Evolutionary conservation across 2,329 filamentous ascomycete genomes (phyloP).

Genomic region (Rhexocercosporidium sp.): DNA sequence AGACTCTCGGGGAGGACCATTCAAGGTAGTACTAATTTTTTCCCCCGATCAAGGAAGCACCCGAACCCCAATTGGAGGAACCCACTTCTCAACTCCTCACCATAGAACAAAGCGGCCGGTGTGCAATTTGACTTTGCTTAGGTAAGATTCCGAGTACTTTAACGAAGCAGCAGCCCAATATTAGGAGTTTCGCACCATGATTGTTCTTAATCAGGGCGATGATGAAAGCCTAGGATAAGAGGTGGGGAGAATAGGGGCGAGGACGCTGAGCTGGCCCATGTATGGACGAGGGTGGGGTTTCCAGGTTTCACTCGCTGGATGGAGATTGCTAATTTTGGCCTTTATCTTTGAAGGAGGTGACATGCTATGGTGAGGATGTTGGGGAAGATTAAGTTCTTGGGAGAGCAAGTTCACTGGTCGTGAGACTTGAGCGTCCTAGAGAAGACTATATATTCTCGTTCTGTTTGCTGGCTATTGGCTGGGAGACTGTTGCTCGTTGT

Average conservation of each 20-base stretch:
- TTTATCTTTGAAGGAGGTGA: not conserved
- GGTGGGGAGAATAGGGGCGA: not conserved
- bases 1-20: not conserved
- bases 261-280: not conserved
- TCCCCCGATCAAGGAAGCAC: not conserved
- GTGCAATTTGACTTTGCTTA: not conserved
- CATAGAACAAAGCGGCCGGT: not conserved
- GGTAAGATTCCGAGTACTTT: not conserved
- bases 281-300: not conserved
- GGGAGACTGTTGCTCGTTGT: not conserved
- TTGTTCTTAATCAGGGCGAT: not conserved
- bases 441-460: not conserved
- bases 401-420: not conserved
- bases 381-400: not conserved
- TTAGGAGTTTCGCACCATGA: not conserved
- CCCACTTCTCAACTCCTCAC: not conserved
- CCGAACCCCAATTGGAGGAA: not conserved
- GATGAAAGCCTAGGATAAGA: not conserved
- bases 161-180: not conserved
- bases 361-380: not conserved
- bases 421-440: not conserved
- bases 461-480: not conserved
- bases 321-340: not conserved
- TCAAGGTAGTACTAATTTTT: not conserved
- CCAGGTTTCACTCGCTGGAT: not conserved